A percentile compares a stretch with the other conserved stretches of the same genome.
Conservation (phyloP, 345 rosid species). For the Hibiscus mutabilis region DNA sequence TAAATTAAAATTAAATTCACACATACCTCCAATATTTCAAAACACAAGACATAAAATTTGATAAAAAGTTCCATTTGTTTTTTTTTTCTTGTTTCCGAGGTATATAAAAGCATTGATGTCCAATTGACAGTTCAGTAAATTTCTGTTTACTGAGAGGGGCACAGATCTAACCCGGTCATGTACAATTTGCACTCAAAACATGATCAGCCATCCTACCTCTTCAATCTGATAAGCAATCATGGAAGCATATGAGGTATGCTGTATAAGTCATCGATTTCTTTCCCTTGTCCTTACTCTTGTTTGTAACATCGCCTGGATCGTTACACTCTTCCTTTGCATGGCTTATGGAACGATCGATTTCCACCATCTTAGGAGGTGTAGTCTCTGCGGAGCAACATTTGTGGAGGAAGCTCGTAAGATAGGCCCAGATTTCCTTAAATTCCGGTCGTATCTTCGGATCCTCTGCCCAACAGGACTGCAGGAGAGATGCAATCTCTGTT, state of each 20-base stretch:
- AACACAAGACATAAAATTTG: too few species aligned
- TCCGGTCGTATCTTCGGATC: conserved; percentile 48
- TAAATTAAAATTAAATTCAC: too few species aligned
- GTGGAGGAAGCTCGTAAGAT: conserved; percentile 19
- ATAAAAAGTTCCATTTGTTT: too few species aligned
- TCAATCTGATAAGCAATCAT: conserved; percentile 10
- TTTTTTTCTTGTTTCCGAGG: too few species aligned
- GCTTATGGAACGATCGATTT: not conserved
- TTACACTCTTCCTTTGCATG: not conserved
- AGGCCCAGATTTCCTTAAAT: conserved; percentile 34
- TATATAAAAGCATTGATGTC: too few species aligned
- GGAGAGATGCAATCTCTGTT: conserved; percentile 22
- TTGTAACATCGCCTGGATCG: not conserved
- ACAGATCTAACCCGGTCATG: too few species aligned
- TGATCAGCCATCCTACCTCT: not conserved
- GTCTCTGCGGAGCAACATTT: conserved; percentile 13
- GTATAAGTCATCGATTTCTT: conserved; percentile 1
- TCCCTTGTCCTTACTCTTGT: conserved; percentile 5
- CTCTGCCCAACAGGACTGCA: conserved; percentile 51
- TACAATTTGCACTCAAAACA: not conserved
- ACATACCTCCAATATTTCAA: too few species aligned
- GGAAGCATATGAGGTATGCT: conserved; percentile 13
- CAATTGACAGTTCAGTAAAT: too few species aligned
- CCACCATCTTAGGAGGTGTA: conserved; percentile 7
- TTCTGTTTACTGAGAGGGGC: too few species aligned